Conservation (phyloP, 352 stramenopile genomes). For the Globisporangium alternatum region DNA sequence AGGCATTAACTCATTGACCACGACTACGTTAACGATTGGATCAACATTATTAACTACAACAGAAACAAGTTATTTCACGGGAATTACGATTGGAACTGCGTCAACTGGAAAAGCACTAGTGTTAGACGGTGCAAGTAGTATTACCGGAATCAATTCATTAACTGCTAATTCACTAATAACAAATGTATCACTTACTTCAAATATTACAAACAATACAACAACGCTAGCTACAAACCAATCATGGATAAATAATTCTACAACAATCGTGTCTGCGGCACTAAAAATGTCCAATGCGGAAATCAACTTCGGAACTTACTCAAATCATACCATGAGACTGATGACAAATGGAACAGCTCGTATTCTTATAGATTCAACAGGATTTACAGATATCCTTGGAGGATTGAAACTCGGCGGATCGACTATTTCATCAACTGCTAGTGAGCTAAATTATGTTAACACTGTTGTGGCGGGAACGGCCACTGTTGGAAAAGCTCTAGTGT, state of each 20-base stretch:
- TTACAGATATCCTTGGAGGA: neutral
- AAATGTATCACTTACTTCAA: neutral
- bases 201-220: neutral
- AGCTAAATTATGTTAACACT: neutral
- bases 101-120: neutral
- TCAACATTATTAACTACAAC: too few relatives aligned
- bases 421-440: neutral
- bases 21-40: too few relatives aligned
- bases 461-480: neutral
- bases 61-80: too few relatives aligned
- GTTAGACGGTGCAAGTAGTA: too few relatives aligned
- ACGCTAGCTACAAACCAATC: neutral
- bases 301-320: neutral
- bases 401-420: neutral
- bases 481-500: too few relatives aligned
- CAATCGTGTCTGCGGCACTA: neutral
- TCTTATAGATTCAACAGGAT: neutral
- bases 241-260: neutral
- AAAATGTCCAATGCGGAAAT: neutral
- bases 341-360: neutral
- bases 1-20: too few relatives aligned
- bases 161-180: too few relatives aligned
- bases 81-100: neutral
- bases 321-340: neutral
- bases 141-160: neutral